These are phyloP conservation scores for Fraxinus dipetala DNA, from an alignment of 305 asterid species.

Conservation along the genomic window DNA sequence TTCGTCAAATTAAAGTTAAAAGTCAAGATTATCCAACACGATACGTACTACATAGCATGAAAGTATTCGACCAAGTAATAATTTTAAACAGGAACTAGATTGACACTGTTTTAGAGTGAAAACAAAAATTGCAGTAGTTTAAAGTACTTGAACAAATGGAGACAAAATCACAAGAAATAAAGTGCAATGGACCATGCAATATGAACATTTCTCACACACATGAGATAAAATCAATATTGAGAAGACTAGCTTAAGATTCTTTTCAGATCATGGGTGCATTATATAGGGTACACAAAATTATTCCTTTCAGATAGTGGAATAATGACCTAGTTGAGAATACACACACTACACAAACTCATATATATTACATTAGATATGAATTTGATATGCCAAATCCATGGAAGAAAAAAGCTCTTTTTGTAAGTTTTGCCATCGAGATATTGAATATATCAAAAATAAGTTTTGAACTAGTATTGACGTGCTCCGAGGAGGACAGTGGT, in stretches of 20 bases:
- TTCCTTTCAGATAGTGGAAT: conserved; percentile 29
- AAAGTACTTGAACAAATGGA: neutral
- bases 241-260: conserved; percentile 21
- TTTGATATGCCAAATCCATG: conserved; percentile 17
- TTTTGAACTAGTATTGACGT: neutral
- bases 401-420: neutral
- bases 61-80: neutral
- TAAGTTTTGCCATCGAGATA: neutral
- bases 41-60: neutral
- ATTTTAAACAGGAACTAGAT: conserved; percentile 5
- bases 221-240: neutral
- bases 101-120: neutral
- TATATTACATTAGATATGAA: neutral
- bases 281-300: conserved; percentile 15
- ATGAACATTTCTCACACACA: neutral
- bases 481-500: neutral
- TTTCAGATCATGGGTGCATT: conserved; percentile 25
- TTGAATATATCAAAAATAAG: neutral
- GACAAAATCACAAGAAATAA: neutral
- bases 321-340: neutral
- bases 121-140: neutral
- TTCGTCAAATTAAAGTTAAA: too few species aligned
- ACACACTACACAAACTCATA: neutral
- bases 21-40: too few species aligned
- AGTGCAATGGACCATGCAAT: neutral